Evolutionary conservation across 1,284 basidiomycete species (phyloP), one percentile per base, ranked within the genome.

Genomic region (Lentinula novae-zelandiae): DNA sequence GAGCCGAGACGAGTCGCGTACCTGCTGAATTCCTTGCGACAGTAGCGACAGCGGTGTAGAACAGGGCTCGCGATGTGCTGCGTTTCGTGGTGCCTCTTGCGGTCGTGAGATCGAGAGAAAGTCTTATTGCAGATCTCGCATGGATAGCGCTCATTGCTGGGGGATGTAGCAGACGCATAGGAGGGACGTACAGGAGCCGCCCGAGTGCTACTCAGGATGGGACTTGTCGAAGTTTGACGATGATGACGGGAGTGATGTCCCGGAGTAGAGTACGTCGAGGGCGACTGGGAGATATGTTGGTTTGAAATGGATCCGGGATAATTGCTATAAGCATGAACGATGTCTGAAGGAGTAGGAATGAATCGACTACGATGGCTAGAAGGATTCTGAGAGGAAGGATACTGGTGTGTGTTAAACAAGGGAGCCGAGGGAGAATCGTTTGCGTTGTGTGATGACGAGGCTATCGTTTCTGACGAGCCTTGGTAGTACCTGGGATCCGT

Each of bases 71-170:
- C 68, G 57, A 82, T 76, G 67, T 90, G 87, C 67, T 89, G 86
- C n/a, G 85, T 88, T 73, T 90, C 87, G 65, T 83, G 82, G 74
- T 92, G 89, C 62, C 89, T 81, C 73, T 90, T 89, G 65, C 87
- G 82, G 72, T 92, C 89, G 72, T 91, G 88, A 61, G 86, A 81
- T 61, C 89, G 83, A 42, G 86, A 88, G 72, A 92, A 92, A 17
- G 87, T 86, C 72, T 87, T 86, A 62, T 83, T 82, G 71, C 90
- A 92, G 65, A 81, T 78, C 58, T 86, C 82, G 73, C 89, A 92
- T 59, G 78, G 77, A 73, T 80, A 88, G 39, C 87, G 80, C 69
- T 89, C 85, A 42, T 77, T 78, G 22, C 76, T 68, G 57, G 76
- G 74, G 36, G 75, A 69, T 49, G 70, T 65, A 36, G 73, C 69